Base-by-base conservation (phyloP, 208 protist genomes). In the Acanthamoeba lenticulata region DNA sequence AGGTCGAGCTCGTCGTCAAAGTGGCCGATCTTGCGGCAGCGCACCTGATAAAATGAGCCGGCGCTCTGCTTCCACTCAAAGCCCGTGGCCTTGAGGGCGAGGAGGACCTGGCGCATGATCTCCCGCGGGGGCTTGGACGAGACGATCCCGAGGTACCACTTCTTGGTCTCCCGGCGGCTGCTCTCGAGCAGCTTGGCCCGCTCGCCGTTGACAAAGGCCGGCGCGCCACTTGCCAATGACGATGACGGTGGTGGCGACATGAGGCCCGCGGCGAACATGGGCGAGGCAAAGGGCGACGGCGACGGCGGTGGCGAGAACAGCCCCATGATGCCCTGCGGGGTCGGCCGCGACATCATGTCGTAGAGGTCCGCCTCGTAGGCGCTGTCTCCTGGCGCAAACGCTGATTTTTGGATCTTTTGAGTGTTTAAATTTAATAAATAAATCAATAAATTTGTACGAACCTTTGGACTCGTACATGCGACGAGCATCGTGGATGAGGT, bases 51-150 rank as follows among this genome's bases (percentile, higher is more conserved):
- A 11, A n/a, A n/a, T n/a, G n/a, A n/a, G n/a, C n/a, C 65, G 32
- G 32, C 38, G 29, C 60, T 27, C 34, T 67, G 55, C 83, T 90
- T 90, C 83, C 83, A 90, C 44, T 90, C 83, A 47, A 90, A 90
- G 4, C 83, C 83, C n/a, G 45, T 90, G 2, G 45, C 83, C 44
- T 90, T 90, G 29, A 90, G 38, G 19, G 55, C 83, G 6, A 69
- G 27, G 29, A 90, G 55, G 19, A 90, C 83, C 34, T 69, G 45
- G 19, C 83, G 83, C 83, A 90, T 90, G 83, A 90, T 90, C 36
- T 90, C 83, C 32, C 55, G 45, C 32, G 83, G 83, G 38, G 7
- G 49, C 34, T 90, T 90, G 47, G 45, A 69, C 9, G 49, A 90
- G 36, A 90, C 45, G 29, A 90, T 67, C 7, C 83, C 83, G 9